Conservation (phyloP, 169 alveolate genomes). For the Cryptosporidium muris region DNA sequence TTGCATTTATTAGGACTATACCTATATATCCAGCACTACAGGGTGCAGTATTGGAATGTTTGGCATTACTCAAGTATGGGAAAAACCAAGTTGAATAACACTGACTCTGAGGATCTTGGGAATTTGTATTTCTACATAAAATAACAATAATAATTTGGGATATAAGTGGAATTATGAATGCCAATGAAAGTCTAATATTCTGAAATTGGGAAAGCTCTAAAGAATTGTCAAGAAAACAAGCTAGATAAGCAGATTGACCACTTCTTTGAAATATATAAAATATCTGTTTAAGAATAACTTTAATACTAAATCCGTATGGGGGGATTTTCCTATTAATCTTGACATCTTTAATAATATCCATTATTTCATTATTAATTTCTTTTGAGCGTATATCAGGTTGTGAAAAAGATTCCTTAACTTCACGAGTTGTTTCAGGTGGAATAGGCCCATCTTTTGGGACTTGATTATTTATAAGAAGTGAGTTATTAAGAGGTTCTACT, state of each 20-base stretch:
- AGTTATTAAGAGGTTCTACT: too few species aligned
- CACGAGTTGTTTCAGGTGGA: slow-evolving; percentile 5
- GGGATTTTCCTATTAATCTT: slow-evolving; percentile 50
- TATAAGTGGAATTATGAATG: slow-evolving; percentile 43
- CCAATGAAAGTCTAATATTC: slow-evolving; percentile 62
- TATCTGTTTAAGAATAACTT: slow-evolving; percentile 24
- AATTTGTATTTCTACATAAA: slow-evolving; percentile 51
- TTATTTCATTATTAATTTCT: slow-evolving; percentile 8
- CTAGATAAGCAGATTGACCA: slow-evolving; percentile 65
- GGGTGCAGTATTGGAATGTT: neutral
- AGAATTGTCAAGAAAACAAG: slow-evolving; percentile 46
- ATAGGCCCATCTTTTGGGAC: slow-evolving; percentile 13
- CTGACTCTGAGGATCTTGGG: slow-evolving; percentile 9
- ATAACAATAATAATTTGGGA: slow-evolving; percentile 52
- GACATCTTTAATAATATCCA: slow-evolving; percentile 22
- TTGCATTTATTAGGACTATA: slow-evolving; percentile 3
- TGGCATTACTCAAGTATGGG: slow-evolving; percentile 7
- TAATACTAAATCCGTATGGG: slow-evolving; percentile 22
- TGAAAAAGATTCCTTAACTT: neutral
- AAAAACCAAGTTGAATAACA: slow-evolving; percentile 54
- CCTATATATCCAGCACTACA: slow-evolving; percentile 31
- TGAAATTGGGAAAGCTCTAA: slow-evolving; percentile 61
- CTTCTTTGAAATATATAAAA: slow-evolving; percentile 59
- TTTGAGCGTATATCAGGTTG: neutral
- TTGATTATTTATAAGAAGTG: too few species aligned